Evolutionary conservation across 208 protist genomes (phyloP), one percentile per base, ranked within the genome.

Genomic region (Lotmaria passim): DNA sequence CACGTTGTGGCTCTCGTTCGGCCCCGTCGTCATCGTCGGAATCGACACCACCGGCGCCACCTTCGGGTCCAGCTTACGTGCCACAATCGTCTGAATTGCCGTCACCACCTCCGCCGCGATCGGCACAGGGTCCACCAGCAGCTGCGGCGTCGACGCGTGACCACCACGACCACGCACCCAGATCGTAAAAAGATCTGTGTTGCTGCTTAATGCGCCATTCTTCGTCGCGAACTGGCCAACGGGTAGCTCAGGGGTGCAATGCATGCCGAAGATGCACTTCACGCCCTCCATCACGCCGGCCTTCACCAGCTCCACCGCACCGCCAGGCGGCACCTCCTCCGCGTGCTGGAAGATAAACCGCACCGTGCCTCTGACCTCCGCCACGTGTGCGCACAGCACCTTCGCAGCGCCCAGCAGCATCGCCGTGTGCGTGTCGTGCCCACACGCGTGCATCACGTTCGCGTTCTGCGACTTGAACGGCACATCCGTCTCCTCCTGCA

Each of bases 341-440:
- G 85, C 80, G 70, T 90, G 85, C 62, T 90, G 85, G 57, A 90
- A 90, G 30, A 90, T 78, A 51, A 90, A 90, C 24, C 85, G 85
- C 39, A 87, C 81, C 24, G 85, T 85, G 61, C 85, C 85, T 21
- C 73, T 62, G 71, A 90, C 78, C 36, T 73, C 68, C n/a, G 81
- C 48, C 43, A 38, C 57, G 60, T 79, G 67, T 24, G 66, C 69
- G 68, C 85, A 90, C 39, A 90, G 69, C 43, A 86, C 81, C 75
- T 90, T 90, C 19, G 66, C 75, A 1, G 85, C 81, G 15, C 85
- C 84, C 23, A 89, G 76, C 41, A 85, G 84, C 80, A 90, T 90
- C 36, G 84, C 78, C 23, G 80, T 83, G 69, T 90, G 84, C 15
- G 84, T 75, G 65, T 90, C 84, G 72, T 90, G 80, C 33, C 84